phyloP scores from a whole-genome alignment of 2,329 filamentous ascomycete species.

The Venturia asperata region DNA sequence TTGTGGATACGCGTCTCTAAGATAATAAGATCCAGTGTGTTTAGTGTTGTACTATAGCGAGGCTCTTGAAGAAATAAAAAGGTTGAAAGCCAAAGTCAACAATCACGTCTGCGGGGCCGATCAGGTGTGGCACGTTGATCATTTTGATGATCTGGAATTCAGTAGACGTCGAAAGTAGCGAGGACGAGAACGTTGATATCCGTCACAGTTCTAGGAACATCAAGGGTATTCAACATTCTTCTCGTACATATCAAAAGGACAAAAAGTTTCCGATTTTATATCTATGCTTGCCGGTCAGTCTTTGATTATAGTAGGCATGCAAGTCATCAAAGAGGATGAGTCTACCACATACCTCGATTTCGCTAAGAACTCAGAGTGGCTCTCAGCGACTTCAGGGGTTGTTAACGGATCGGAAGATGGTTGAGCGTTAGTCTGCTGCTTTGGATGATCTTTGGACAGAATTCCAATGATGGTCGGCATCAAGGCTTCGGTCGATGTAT shows the following conservation, averaged over 20 bases:
- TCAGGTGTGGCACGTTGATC: too few species aligned
- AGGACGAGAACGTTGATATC: too few species aligned
- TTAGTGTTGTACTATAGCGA: too few species aligned
- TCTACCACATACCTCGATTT: not conserved
- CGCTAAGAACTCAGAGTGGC: not conserved
- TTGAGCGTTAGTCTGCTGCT: not conserved
- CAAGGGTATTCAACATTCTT: not conserved
- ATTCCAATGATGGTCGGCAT: not conserved
- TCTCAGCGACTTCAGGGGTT: not conserved
- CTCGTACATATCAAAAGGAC: not conserved
- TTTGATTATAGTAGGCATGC: not conserved
- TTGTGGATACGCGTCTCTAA: too few species aligned
- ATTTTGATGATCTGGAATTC: too few species aligned
- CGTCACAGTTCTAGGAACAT: too few species aligned
- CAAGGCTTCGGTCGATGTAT: not conserved
- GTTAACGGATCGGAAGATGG: not conserved
- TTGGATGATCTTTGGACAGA: not conserved
- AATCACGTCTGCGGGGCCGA: too few species aligned
- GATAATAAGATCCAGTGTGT: too few species aligned
- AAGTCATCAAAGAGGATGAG: not conserved
- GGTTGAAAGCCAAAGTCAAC: too few species aligned
- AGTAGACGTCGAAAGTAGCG: too few species aligned
- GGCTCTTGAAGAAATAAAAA: too few species aligned
- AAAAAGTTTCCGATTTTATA: not conserved
- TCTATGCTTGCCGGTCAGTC: not conserved